Evolutionary conservation across 2,329 filamentous ascomycete species (phyloP).

Genomic region (Lachnum nothofagi): DNA sequence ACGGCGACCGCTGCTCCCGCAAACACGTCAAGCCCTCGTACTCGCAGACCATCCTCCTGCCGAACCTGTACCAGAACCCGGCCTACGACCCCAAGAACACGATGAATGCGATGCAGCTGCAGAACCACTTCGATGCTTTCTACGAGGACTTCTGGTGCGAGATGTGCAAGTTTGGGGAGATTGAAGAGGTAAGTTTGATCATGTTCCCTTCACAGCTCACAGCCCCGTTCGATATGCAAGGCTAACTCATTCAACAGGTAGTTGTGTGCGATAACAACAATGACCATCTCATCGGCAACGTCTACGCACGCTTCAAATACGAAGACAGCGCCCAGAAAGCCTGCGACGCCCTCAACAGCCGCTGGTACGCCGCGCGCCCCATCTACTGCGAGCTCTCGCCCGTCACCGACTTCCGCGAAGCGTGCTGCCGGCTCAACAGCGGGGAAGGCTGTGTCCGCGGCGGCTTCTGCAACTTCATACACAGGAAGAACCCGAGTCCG

Average conservation of each 20-base stretch:
- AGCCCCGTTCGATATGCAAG: too few relatives aligned
- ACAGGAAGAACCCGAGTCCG: constrained; percentile 86
- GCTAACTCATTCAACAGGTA: too few relatives aligned
- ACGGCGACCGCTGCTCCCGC: constrained; percentile 94
- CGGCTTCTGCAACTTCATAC: constrained; percentile 99
- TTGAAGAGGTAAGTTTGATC: too few relatives aligned
- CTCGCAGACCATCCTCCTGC: constrained; percentile 93
- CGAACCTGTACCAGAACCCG: constrained; percentile 98
- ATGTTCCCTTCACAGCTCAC: too few relatives aligned
- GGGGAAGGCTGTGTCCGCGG: constrained; percentile 94
- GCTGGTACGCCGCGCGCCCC: constrained; percentile 94
- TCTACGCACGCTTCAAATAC: constrained; percentile 99
- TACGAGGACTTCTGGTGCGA: constrained; percentile 99
- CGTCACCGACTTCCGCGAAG: constrained; percentile 96
- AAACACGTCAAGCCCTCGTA: constrained; percentile 99
- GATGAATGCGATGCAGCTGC: constrained; percentile 92
- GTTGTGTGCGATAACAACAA: constrained; percentile 99
- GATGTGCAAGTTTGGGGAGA: constrained; percentile 96
- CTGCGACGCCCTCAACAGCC: constrained; percentile 86
- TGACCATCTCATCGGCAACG: constrained; percentile 88
- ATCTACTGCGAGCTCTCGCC: constrained; percentile 98
- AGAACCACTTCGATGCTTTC: constrained; percentile 99
- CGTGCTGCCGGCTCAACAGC: constrained; percentile 88
- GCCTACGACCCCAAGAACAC: constrained; percentile 94
- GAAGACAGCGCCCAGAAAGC: constrained; percentile 91